phyloP scores from a whole-genome alignment of 306 rosid genomes.

The Medicago truncatula region MtrunA17r5.0-ANR NC_053045.1:30584501-30585000 shows the following conservation, averaged over 20 bases:
- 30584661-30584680: not conserved
- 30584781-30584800: not conserved
- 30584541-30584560: not conserved
- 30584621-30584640: not conserved
- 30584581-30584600: not conserved
- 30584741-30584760: not conserved
- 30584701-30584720: conserved; percentile 2
- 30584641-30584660: not conserved
- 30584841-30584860: not conserved
- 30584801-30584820: conserved; percentile 5
- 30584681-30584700: not conserved
- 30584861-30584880: not conserved
- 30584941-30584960: not conserved
- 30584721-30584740: conserved; percentile 9
- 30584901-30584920: not conserved
- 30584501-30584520: not conserved
- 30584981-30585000: not conserved
- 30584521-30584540: not conserved
- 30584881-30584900: not conserved
- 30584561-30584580: not conserved
- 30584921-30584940: not conserved
- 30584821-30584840: not conserved
- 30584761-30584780: not conserved
- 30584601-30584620: conserved; percentile 6
- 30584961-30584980: not conserved